These are phyloP conservation scores for Diaporthe humulicola DNA, from an alignment of 2,329 filamentous ascomycete species.

Conservation along the genomic window DNA sequence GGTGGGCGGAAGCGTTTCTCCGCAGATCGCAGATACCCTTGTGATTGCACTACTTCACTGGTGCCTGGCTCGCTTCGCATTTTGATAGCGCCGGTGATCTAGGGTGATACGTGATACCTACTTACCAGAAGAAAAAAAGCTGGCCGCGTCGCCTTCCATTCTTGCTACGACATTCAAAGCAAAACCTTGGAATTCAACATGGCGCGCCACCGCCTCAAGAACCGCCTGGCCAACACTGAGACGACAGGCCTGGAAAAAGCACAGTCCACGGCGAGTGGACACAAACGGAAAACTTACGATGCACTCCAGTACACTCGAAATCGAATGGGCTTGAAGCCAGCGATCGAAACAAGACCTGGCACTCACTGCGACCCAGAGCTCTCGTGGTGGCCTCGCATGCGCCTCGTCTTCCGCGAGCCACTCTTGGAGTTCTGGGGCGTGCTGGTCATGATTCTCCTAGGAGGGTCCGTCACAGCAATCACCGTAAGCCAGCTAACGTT, in stretches of 20 bases:
- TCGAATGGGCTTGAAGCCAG: slow-evolving; percentile 9
- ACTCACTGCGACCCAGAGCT: slow-evolving; percentile 1
- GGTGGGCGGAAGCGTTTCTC: background rate
- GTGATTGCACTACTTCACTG: background rate
- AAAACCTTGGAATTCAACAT: background rate
- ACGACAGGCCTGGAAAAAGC: background rate
- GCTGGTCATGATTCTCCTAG: slow-evolving; percentile 14
- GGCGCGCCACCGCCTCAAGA: background rate
- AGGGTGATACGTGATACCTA: too few relatives aligned
- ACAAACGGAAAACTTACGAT: background rate
- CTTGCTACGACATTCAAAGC: background rate
- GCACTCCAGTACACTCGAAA: slow-evolving; percentile 13
- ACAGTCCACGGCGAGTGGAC: background rate
- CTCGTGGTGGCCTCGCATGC: slow-evolving; percentile 20
- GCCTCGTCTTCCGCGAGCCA: slow-evolving; percentile 16
- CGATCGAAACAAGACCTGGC: background rate
- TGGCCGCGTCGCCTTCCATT: background rate
- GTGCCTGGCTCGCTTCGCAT: background rate
- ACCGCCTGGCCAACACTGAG: background rate
- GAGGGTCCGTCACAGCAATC: slow-evolving; percentile 14
- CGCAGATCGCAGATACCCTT: background rate
- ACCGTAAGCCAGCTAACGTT: background rate
- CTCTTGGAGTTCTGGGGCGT: slow-evolving; percentile 27
- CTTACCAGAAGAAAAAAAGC: background rate
- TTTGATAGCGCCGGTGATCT: background rate